Conservation (phyloP, 192 early-diverging fungal genomes). For the Gaertneriomyces semiglobifer region DNA sequence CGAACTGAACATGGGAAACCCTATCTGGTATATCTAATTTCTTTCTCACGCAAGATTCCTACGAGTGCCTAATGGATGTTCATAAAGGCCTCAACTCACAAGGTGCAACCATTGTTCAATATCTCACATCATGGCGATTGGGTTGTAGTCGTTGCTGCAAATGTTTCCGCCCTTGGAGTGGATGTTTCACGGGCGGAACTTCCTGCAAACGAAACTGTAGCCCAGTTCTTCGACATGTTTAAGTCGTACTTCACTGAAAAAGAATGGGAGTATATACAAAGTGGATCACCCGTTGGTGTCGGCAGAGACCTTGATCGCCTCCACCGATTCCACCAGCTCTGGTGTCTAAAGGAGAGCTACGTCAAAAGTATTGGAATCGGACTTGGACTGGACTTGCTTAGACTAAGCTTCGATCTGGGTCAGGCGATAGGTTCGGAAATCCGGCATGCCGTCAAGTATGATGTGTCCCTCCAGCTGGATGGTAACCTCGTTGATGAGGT, state of each 20-base stretch:
- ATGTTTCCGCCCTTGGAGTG: constrained; percentile 37
- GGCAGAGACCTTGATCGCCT: not conserved
- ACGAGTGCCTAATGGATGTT: not conserved
- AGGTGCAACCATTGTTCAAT: constrained; percentile 40
- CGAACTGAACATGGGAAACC: constrained; percentile 20
- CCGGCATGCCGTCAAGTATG: not conserved
- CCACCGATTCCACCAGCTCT: constrained; percentile 46
- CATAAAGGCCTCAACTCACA: constrained; percentile 4
- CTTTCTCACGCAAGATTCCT: not conserved
- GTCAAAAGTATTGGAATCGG: constrained; percentile 59
- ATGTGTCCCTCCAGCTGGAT: constrained; percentile 14
- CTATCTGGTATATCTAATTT: constrained; percentile 11
- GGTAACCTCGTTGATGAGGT: constrained; percentile 3
- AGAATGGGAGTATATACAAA: constrained; percentile 24
- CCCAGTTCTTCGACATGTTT: constrained; percentile 35
- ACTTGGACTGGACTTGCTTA: constrained; percentile 43
- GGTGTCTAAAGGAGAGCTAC: constrained; percentile 60
- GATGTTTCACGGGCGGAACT: constrained; percentile 51
- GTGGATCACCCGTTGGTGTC: not conserved
- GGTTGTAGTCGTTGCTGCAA: constrained; percentile 49
- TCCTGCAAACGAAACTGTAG: constrained; percentile 31
- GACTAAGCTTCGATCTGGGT: constrained; percentile 39
- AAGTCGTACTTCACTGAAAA: constrained; percentile 15
- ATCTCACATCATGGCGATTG: constrained; percentile 60
- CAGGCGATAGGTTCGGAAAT: not conserved